phyloP scores from a whole-genome alignment of 495 filamentous ascomycete species.

The Amniculicola lignicola region DNA sequence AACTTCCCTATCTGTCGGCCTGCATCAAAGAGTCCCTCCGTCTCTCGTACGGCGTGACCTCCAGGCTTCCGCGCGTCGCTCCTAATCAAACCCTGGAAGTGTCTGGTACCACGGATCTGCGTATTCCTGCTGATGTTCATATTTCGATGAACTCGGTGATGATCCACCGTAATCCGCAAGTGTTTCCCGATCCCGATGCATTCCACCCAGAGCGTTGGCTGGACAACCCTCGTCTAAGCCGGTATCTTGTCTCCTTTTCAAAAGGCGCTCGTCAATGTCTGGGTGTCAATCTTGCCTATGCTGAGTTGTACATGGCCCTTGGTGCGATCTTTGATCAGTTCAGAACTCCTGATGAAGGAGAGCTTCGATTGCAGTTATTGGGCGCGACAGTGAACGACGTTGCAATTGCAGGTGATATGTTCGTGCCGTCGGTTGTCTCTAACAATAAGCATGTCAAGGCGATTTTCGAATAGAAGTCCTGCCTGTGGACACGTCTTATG shows the following conservation, averaged over 20 bases:
- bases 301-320: background rate
- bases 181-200: background rate
- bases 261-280: background rate
- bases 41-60: background rate
- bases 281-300: background rate
- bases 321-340: no score
- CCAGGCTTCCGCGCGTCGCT: background rate
- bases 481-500: no score
- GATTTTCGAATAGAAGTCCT: no score
- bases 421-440: no score
- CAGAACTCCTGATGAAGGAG: no score
- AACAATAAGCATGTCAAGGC: no score
- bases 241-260: background rate
- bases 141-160: background rate
- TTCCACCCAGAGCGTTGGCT: slow-evolving; percentile 50
- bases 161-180: background rate
- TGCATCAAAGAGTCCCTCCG: slow-evolving; percentile 2
- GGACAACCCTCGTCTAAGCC: background rate
- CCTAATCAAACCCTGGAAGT: background rate
- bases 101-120: background rate
- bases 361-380: no score
- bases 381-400: no score
- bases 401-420: no score
- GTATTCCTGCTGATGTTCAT: background rate
- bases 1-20: background rate